Conservation (phyloP, 805 yeast species). For the Candida awuae region DNA sequence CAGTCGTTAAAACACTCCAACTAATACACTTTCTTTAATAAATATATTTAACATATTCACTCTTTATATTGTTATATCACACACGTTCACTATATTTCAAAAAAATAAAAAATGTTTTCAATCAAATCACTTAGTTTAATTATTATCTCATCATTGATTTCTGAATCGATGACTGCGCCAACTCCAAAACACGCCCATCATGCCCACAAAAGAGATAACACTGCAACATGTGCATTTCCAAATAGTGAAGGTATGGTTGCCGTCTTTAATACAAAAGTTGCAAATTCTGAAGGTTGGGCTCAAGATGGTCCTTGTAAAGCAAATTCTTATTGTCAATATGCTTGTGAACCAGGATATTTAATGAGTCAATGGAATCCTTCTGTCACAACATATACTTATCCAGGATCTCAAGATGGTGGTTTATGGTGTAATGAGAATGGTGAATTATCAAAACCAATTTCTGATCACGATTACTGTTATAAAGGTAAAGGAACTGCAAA, state of each 20-base stretch:
- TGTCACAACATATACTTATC: slow-evolving; percentile 66
- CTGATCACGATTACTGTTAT: slow-evolving; percentile 54
- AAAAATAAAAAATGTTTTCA: slow-evolving; percentile 8
- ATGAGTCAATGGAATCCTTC: slow-evolving; percentile 84
- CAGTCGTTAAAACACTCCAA: neutral
- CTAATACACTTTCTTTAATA: neutral
- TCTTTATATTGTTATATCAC: neutral
- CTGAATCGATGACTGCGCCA: slow-evolving; percentile 3
- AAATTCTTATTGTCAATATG: slow-evolving; percentile 85
- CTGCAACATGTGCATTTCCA: slow-evolving; percentile 71
- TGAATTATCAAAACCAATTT: slow-evolving; percentile 51
- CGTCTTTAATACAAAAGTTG: slow-evolving; percentile 41
- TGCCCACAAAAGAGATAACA: slow-evolving; percentile 7
- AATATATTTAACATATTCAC: slow-evolving; percentile 1
- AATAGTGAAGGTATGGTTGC: slow-evolving; percentile 57
- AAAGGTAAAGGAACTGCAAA: slow-evolving; percentile 72
- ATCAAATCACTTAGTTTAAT: slow-evolving; percentile 4
- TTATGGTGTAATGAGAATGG: slow-evolving; percentile 70
- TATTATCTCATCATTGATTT: slow-evolving; percentile 1
- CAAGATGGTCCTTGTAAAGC: slow-evolving; percentile 64
- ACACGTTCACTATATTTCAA: neutral
- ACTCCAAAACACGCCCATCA: slow-evolving; percentile 12
- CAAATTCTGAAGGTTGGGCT: slow-evolving; percentile 80
- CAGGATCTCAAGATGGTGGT: slow-evolving; percentile 78
- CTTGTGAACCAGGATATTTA: slow-evolving; percentile 81